phyloP scores from a whole-genome alignment of 306 rosid genomes.

The Dicorynia guianensis region DNA sequence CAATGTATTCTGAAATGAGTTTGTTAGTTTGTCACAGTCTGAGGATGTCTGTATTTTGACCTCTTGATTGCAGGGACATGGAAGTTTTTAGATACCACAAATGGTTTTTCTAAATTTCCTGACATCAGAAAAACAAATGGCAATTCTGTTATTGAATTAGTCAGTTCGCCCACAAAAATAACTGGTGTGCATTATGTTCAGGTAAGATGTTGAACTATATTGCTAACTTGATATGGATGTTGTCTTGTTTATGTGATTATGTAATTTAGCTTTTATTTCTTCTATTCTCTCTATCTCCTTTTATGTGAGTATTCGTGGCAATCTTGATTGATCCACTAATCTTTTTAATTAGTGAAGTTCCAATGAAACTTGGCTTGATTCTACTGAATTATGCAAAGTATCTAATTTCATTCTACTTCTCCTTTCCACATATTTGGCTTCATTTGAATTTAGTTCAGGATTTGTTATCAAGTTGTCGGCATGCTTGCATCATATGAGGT shows the following conservation, averaged over 20 bases:
- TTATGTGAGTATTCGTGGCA: slow-evolving; percentile 4
- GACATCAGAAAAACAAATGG: slow-evolving; percentile 85
- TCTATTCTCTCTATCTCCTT: neutral
- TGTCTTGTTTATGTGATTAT: slow-evolving; percentile 17
- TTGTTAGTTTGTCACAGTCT: slow-evolving; percentile 23
- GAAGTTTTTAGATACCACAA: slow-evolving; percentile 80
- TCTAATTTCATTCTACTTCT: slow-evolving; percentile 24
- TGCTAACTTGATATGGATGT: slow-evolving; percentile 35
- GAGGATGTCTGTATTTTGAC: slow-evolving; percentile 23
- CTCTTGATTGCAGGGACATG: slow-evolving; percentile 79
- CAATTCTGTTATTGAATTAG: slow-evolving; percentile 85
- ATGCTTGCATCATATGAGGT: slow-evolving; percentile 2
- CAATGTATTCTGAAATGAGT: slow-evolving; percentile 23
- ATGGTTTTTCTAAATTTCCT: slow-evolving; percentile 80
- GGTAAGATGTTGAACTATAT: slow-evolving; percentile 62
- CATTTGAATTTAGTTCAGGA: slow-evolving; percentile 24
- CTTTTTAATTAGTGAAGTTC: slow-evolving; percentile 16
- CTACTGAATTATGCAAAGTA: slow-evolving; percentile 14
- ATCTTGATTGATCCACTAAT: slow-evolving; percentile 7
- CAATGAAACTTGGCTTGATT: slow-evolving; percentile 4
- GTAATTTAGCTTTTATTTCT: slow-evolving; percentile 4
- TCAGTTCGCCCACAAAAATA: slow-evolving; percentile 91
- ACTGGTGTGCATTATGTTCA: slow-evolving; percentile 96
- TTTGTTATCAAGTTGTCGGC: neutral
- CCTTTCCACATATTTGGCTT: neutral